phyloP scores from a whole-genome alignment of 1,139 yeast genomes.

The Saccharomyces hybrid region DNA sequence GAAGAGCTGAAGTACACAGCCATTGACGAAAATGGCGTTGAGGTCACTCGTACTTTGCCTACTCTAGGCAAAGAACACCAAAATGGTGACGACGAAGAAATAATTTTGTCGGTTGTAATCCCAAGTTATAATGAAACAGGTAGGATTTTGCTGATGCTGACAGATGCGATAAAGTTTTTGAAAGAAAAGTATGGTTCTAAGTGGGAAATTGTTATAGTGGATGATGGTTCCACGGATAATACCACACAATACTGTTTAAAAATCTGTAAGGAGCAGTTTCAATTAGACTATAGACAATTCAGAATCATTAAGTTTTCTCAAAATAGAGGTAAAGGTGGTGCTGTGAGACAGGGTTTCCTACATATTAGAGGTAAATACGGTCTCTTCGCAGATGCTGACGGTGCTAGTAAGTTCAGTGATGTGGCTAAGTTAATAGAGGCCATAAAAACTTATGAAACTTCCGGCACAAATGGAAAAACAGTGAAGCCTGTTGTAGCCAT shows the following conservation, averaged over 20 bases:
- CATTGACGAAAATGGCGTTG: conserved; percentile 28
- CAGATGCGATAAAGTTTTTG: conserved; percentile 62
- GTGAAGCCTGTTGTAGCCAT: conserved; percentile 56
- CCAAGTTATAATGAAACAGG: conserved; percentile 87
- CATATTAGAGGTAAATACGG: conserved; percentile 65
- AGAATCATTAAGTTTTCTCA: conserved; percentile 59
- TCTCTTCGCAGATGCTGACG: conserved; percentile 95
- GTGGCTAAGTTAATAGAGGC: conserved; percentile 45
- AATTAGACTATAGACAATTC: conserved; percentile 51
- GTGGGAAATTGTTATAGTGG: conserved; percentile 80
- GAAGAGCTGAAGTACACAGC: conserved; percentile 46
- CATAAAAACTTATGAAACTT: conserved; percentile 32
- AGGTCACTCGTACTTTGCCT: conserved; percentile 15
- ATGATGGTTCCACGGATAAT: conserved; percentile 83
- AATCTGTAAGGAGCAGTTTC: conserved; percentile 46
- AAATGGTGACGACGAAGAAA: conserved; percentile 18
- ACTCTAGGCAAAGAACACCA: conserved; percentile 15
- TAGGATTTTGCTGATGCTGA: conserved; percentile 67
- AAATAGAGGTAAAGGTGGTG: conserved; percentile 96
- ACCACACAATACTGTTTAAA: conserved; percentile 66
- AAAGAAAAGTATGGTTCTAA: conserved; percentile 25
- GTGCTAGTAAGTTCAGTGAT: conserved; percentile 81
- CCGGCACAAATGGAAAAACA: conserved; percentile 12
- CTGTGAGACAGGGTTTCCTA: conserved; percentile 88
- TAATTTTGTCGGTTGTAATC: conserved; percentile 65